These are phyloP conservation scores for Laguncularia racemosa DNA, from an alignment of 345 rosid genomes.

Conservation along the genomic window DNA sequence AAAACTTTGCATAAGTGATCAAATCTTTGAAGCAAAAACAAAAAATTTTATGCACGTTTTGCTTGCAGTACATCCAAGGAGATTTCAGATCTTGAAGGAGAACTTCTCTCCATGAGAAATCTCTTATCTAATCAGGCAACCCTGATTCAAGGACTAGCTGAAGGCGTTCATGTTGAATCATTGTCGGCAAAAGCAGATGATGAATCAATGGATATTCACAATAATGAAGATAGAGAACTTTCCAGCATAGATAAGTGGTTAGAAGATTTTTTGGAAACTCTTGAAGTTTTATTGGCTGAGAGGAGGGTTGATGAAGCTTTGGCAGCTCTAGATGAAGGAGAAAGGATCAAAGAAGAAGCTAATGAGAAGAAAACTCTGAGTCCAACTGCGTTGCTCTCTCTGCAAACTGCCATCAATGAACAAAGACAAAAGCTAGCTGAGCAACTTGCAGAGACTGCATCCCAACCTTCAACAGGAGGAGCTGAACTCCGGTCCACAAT, in stretches of 20 bases:
- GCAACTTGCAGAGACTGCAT: constrained; percentile 56
- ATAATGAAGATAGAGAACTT: constrained; percentile 30
- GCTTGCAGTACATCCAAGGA: constrained; percentile 70
- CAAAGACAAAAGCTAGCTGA: constrained; percentile 66
- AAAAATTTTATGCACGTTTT: not conserved
- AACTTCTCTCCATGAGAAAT: constrained; percentile 81
- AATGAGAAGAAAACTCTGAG: constrained; percentile 29
- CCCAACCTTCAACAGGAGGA: constrained; percentile 62
- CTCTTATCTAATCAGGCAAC: constrained; percentile 73
- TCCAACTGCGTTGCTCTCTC: constrained; percentile 23
- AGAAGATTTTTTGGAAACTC: constrained; percentile 46
- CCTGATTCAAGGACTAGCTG: constrained; percentile 73
- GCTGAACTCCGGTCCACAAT: constrained; percentile 66
- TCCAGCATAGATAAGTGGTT: constrained; percentile 57
- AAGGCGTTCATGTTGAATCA: constrained; percentile 47
- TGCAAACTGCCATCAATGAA: constrained; percentile 45
- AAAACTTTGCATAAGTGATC: not conserved
- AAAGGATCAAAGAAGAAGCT: constrained; percentile 39
- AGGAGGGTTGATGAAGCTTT: constrained; percentile 73
- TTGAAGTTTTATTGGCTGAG: constrained; percentile 83
- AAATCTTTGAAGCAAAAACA: not conserved
- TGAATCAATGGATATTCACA: constrained; percentile 28
- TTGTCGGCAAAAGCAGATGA: constrained; percentile 44
- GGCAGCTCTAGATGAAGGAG: constrained; percentile 72
- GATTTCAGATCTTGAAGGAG: constrained; percentile 83